Evolutionary conservation across 169 alveolate genomes (phyloP).

Genomic region (Perkinsus chesapeaki): DNA sequence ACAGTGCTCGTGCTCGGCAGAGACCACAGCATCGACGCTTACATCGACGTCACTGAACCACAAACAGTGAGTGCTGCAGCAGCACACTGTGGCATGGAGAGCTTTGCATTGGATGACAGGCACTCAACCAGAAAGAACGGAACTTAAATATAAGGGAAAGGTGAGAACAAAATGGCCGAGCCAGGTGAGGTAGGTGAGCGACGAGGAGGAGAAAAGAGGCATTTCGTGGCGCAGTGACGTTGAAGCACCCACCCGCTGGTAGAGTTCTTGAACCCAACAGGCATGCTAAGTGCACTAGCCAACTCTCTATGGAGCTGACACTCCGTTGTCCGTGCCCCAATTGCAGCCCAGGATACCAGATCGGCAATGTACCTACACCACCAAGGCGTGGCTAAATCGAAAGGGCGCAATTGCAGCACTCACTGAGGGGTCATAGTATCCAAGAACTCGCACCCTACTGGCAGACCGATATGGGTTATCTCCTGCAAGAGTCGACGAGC

Average conservation of each 20-base stretch:
- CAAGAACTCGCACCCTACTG: constrained; percentile 16
- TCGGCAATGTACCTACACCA: neutral
- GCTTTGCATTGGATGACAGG: neutral
- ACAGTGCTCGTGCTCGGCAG: neutral
- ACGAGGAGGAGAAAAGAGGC: neutral
- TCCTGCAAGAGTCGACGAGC: constrained; percentile 4
- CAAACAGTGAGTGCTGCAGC: no score
- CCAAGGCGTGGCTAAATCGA: no score
- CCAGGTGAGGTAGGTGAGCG: no score
- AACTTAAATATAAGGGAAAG: no score
- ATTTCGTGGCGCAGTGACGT: neutral
- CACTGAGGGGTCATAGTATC: neutral
- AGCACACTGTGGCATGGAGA: no score
- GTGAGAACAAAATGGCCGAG: no score
- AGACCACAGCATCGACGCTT: constrained; percentile 8
- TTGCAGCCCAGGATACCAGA: constrained; percentile 13
- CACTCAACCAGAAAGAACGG: neutral
- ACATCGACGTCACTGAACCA: neutral
- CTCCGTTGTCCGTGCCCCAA: constrained; percentile 18
- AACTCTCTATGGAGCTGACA: constrained; percentile 9
- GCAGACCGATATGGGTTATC: neutral
- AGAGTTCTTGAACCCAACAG: constrained; percentile 16
- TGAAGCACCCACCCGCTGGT: constrained; percentile 1
- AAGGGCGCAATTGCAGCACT: neutral
- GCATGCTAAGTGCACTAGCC: neutral